phyloP scores from a whole-genome alignment of 495 filamentous ascomycete genomes.

The Bacidia rubella region DNA sequence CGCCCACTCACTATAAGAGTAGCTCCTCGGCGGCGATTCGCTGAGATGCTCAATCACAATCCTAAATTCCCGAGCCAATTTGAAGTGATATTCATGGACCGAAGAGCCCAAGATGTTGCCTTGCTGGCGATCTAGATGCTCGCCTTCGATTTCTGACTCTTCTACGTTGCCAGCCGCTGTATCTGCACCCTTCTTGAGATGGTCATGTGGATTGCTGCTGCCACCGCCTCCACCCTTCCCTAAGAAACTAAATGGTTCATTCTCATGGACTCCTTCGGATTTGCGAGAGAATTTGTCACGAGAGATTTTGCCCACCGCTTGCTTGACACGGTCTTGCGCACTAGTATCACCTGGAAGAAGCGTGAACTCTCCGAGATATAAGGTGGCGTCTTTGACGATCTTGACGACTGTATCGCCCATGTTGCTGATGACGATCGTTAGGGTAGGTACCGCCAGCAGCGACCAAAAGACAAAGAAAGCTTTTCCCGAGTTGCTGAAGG shows the following conservation, averaged over 20 bases:
- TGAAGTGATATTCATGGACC: conserved; percentile 48
- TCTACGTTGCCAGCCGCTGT: conserved; percentile 18
- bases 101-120: conserved; percentile 33
- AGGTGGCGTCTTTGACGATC: conserved; percentile 50
- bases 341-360: conserved; percentile 55
- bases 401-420: conserved; percentile 65
- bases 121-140: conserved; percentile 23
- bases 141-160: conserved; percentile 27
- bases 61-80: conserved; percentile 53
- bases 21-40: conserved; percentile 46
- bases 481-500: conserved; percentile 55
- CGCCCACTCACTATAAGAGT: conserved; percentile 70
- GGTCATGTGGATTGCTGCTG: neutral
- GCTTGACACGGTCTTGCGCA: conserved; percentile 12
- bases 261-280: neutral
- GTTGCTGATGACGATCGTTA: conserved; percentile 74
- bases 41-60: conserved; percentile 52
- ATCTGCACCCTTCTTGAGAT: conserved; percentile 1
- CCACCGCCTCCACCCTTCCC: conserved; percentile 5
- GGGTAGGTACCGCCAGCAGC: conserved; percentile 64
- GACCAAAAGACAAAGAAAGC: conserved; percentile 87
- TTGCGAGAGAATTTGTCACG: neutral
- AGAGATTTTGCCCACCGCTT: conserved; percentile 4
- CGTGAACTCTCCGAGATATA: conserved; percentile 58
- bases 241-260: conserved; percentile 6